Percentiles rank a stretch among this genome's conserved stretches.
Conservation (phyloP, 768 basidiomycete species). For the Mycena crocata region DNA sequence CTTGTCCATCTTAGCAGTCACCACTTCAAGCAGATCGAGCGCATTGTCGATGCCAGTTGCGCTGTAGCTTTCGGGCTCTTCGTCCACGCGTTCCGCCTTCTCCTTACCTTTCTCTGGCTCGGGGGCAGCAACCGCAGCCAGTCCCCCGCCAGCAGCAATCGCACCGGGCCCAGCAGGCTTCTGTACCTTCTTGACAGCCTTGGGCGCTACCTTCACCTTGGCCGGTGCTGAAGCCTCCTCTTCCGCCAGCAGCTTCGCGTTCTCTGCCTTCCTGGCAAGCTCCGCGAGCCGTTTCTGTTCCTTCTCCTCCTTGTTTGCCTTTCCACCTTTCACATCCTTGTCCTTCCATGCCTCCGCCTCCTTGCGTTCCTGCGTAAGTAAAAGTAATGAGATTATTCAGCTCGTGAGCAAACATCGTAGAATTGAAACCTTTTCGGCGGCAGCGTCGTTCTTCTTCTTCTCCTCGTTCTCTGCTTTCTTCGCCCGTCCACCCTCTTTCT, state of each 20-base stretch:
- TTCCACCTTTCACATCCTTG: slow-evolving; percentile 69
- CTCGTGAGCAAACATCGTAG: background rate
- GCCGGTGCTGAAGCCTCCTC: slow-evolving; percentile 76
- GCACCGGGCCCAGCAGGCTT: slow-evolving; percentile 89
- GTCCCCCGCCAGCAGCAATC: slow-evolving; percentile 78
- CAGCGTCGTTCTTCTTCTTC: slow-evolving; percentile 76
- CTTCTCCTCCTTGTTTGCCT: slow-evolving; percentile 73
- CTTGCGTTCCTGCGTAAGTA: slow-evolving; percentile 68
- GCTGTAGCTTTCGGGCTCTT: slow-evolving; percentile 72
- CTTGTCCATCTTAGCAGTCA: slow-evolving; percentile 94
- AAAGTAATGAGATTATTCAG: background rate
- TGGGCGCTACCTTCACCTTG: slow-evolving; percentile 73
- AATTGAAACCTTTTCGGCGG: slow-evolving; percentile 62
- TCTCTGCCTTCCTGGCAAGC: slow-evolving; percentile 76
- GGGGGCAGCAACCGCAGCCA: slow-evolving; percentile 38
- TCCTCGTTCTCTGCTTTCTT: slow-evolving; percentile 94
- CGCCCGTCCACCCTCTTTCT: slow-evolving; percentile 91
- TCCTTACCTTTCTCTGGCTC: slow-evolving; percentile 37
- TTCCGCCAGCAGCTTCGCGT: slow-evolving; percentile 28
- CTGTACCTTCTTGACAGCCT: slow-evolving; percentile 67
- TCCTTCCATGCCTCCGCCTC: slow-evolving; percentile 78
- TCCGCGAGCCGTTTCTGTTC: slow-evolving; percentile 87
- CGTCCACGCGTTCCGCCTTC: slow-evolving; percentile 48
- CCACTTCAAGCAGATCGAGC: slow-evolving; percentile 87
- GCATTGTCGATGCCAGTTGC: slow-evolving; percentile 94